These are phyloP conservation scores for Orobanche coerulescens DNA, from an alignment of 257 asterid genomes.

Conservation along the genomic window DNA sequence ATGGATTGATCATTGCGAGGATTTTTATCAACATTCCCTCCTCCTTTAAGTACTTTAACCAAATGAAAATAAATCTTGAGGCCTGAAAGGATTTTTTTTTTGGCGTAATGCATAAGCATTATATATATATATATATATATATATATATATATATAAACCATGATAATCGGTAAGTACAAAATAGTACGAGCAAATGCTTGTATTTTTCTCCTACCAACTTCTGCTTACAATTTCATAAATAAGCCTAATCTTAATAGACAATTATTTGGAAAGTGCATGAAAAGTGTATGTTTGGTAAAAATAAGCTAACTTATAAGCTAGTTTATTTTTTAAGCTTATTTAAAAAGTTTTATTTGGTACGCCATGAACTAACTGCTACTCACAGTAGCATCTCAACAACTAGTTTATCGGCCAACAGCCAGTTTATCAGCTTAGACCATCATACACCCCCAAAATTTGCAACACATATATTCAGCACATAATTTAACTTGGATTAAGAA, in stretches of 20 bases:
- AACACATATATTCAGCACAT: too few relatives aligned
- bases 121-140: not conserved
- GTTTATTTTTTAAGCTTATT: too few relatives aligned
- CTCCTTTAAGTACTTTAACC: constrained; percentile 35
- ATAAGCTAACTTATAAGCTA: too few relatives aligned
- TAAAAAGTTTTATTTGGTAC: too few relatives aligned
- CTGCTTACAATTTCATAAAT: not conserved
- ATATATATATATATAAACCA: not conserved
- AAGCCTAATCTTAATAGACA: not conserved
- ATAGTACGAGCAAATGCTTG: constrained; percentile 11
- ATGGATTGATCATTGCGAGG: constrained; percentile 21
- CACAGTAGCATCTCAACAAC: too few relatives aligned
- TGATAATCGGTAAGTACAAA: not conserved
- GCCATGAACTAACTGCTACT: too few relatives aligned
- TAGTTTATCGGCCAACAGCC: too few relatives aligned
- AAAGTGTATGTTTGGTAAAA: too few relatives aligned
- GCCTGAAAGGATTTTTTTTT: constrained; percentile 12
- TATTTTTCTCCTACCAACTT: not conserved
- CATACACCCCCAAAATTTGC: too few relatives aligned
- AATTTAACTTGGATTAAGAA: too few relatives aligned
- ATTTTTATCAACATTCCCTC: constrained; percentile 27
- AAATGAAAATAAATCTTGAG: constrained; percentile 12
- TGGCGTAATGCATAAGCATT: not conserved
- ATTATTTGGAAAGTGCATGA: not conserved
- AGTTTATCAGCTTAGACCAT: too few relatives aligned